Evolutionary conservation across 1,139 yeast species (phyloP).

Genomic region (Taphrina communis): DNA sequence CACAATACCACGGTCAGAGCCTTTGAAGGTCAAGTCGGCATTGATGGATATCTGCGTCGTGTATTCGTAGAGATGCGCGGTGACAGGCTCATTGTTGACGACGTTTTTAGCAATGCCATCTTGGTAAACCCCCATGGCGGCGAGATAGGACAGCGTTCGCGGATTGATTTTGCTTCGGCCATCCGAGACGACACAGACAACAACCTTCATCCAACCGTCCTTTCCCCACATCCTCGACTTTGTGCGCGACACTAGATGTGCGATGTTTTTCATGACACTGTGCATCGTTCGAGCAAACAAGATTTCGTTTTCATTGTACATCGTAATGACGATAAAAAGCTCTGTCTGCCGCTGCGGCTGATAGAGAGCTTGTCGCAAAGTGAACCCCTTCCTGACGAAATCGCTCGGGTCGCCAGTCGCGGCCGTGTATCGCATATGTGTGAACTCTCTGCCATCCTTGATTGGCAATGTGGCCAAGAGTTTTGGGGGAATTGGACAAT

Average conservation of each 20-base stretch:
- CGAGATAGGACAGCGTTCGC: constrained; percentile 66
- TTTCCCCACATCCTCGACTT: constrained; percentile 69
- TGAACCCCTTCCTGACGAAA: constrained; percentile 63
- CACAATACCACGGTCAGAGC: constrained; percentile 61
- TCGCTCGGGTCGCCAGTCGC: constrained; percentile 80
- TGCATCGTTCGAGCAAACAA: constrained; percentile 73
- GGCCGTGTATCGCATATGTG: constrained; percentile 79
- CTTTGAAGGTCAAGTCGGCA: constrained; percentile 62
- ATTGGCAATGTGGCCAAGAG: constrained; percentile 63
- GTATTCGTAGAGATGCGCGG: constrained; percentile 78
- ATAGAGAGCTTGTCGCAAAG: constrained; percentile 70
- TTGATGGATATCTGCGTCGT: constrained; percentile 78
- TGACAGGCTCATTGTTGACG: constrained; percentile 71
- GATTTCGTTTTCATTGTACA: constrained; percentile 81
- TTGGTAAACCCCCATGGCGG: constrained; percentile 77
- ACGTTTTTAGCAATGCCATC: constrained; percentile 82
- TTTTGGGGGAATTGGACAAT: constrained; percentile 74
- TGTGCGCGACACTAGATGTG: constrained; percentile 65
- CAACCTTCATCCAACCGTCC: constrained; percentile 80
- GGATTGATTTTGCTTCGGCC: constrained; percentile 74
- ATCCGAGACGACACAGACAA: constrained; percentile 74
- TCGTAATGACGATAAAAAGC: constrained; percentile 73
- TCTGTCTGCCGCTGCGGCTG: constrained; percentile 73
- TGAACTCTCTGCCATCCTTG: constrained; percentile 67
- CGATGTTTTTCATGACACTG: constrained; percentile 76